Evolutionary conservation across 2,329 filamentous ascomycete species (phyloP), one percentile per base, ranked within the genome.

Genomic region (Neopestalotiopsis sp.): DNA sequence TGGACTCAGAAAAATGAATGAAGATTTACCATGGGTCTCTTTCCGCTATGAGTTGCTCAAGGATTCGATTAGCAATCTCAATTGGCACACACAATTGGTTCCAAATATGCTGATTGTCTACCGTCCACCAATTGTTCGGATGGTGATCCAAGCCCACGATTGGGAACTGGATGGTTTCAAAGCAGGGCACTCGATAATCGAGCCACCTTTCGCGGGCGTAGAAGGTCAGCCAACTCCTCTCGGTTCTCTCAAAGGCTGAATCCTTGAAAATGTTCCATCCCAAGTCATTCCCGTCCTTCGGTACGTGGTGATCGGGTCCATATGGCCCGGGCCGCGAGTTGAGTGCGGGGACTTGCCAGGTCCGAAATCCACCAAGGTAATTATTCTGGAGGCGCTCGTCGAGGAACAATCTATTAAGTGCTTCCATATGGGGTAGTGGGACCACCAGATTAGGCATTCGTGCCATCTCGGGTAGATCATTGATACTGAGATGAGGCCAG

Each of bases 91-190:
- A 30, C 28, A 70, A 30, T 1, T 66, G 30, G 9, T 28, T 45
- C 69, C 69, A 70, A 17, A 70, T 67, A 32, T 45, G 24, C 4
- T 38, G 42, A 32, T 70, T 70, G 49, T 70, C 69, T 12, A 68
- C 69, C 1, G 69, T 68, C 69, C 66, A 66, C 69, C 69, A 68
- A 12, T 59, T 65, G 38, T 42, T 40, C 7, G 40, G 4, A 14
- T 66, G 69, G n/a, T 56, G 30, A 17, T 2, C 10, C 66, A 67
- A 32, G 24, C 30, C 58, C 13, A 61, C 40, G 17, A 61, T 38
- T 53, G 65, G 68, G 17, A 61, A 20, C 5, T 30, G n/a, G 45
- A 70, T 65, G 34, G 17, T 5, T 10, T 34, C 10, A 10, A 45
- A 10, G 42, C 42, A 66, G 56, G 65, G 32, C 3, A 28, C 53